Evolutionary conservation across 345 rosid genomes (phyloP), one percentile per base, ranked within the genome.

Genomic region (Turritis glabra): DNA sequence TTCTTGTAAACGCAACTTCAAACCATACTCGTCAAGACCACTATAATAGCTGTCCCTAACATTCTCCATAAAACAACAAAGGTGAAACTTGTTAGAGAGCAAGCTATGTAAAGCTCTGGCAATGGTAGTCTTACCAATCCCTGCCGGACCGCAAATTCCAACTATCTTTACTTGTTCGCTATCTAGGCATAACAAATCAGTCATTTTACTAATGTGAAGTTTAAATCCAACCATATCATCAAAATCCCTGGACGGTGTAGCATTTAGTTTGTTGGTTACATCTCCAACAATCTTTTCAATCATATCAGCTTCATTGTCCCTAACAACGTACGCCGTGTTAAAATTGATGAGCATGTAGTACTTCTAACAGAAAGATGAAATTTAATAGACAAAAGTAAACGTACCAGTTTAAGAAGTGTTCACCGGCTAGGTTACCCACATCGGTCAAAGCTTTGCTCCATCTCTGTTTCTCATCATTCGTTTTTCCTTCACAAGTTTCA

Each of bases 111-210:
- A 25, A 25, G 25, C 38, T 11, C 50, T 23, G 0, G 61, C 72
- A 25, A 67, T 67, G 62, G 61, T 37, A 25, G 26, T 67, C 37
- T 67, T 67, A 53, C 72, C 62, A 38, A 52, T 52, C 1, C 71
- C 37, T 10, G 25, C 4, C 0, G 40, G 40, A 11, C 61, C 61
- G 17, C 14, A 2, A 3, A 56, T 30, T 9, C 7, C 61, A 17
- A 56, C 61, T 7, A 56, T 56, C 15, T 3, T 30, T 8, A 17
- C 61, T 29, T n/a, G n/a, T n/a, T n/a, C n/a, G n/a, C n/a, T n/a
- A n/a, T n/a, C n/a, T n/a, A n/a, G n/a, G n/a, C n/a, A n/a, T n/a
- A n/a, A n/a, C n/a, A n/a, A n/a, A n/a, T n/a, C n/a, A n/a, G n/a
- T 2, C 4, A 9, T 59, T 21, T 3, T 13, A n/a, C 64, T 35